These are phyloP conservation scores for Westerdykella sp. DNA, from an alignment of 2,329 filamentous ascomycete species.

Conservation along the genomic window DNA sequence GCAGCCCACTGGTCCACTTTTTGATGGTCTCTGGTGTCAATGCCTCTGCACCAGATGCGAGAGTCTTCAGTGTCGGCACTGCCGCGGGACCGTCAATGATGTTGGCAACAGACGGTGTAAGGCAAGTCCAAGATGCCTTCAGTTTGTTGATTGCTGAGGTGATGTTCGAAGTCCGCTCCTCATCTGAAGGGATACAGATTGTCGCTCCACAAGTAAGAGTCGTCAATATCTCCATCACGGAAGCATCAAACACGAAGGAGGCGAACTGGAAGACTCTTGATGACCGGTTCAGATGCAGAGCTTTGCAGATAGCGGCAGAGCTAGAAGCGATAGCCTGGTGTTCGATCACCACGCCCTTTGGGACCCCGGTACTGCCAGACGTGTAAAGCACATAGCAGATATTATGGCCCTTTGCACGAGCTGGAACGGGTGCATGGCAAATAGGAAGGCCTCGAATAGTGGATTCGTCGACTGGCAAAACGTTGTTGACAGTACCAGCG, in stretches of 20 bases:
- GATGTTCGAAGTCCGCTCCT: slow-evolving; percentile 42
- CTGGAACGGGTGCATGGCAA: slow-evolving; percentile 4
- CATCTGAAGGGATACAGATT: slow-evolving; percentile 32
- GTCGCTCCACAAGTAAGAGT: slow-evolving; percentile 27
- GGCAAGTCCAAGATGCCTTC: slow-evolving; percentile 26
- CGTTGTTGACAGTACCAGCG: slow-evolving; percentile 10
- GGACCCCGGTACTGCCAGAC: slow-evolving; percentile 29
- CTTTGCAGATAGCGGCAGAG: slow-evolving; percentile 23
- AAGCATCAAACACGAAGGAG: slow-evolving; percentile 31
- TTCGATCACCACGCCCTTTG: slow-evolving; percentile 29
- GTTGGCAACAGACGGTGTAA: slow-evolving; percentile 34
- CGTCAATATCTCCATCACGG: slow-evolving; percentile 30
- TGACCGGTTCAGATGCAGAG: slow-evolving; percentile 19
- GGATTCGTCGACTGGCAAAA: slow-evolving; percentile 15
- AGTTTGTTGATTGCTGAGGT: slow-evolving; percentile 29
- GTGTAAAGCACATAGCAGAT: slow-evolving; percentile 28
- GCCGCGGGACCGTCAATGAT: slow-evolving; percentile 23
- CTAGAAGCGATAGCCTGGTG: slow-evolving; percentile 24
- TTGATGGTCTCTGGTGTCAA: slow-evolving; percentile 22
- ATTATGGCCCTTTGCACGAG: slow-evolving; percentile 15
- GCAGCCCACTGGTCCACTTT: slow-evolving; percentile 20
- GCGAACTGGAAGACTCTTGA: slow-evolving; percentile 34
- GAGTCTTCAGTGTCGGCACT: slow-evolving; percentile 37
- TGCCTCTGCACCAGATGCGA: slow-evolving; percentile 25
- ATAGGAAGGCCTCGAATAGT: slow-evolving; percentile 12